A percentile compares a stretch with the other conserved stretches of the same genome.
Conservation (phyloP, 192 early-diverging fungal species). For the Backusella sp. region DNA sequence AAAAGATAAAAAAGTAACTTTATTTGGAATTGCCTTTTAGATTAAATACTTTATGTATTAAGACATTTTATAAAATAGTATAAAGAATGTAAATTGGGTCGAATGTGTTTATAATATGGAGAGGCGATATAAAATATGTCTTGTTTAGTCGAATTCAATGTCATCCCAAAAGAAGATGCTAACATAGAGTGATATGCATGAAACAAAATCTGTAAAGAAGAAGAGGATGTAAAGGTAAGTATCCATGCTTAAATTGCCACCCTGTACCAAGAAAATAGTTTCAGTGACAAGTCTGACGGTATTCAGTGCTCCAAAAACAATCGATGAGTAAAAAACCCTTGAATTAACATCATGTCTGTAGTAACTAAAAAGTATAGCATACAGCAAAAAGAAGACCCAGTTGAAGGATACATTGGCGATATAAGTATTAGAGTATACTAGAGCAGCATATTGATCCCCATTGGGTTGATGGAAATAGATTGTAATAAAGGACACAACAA, state of each 20-base stretch:
- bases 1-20: neutral
- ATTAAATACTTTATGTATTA: too few species aligned
- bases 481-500: neutral
- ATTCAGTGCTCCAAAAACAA: neutral
- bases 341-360: neutral
- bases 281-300: neutral
- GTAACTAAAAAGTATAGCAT: neutral
- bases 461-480: neutral
- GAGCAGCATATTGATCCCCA: neutral
- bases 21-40: too few species aligned
- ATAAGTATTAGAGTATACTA: neutral
- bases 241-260: neutral
- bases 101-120: neutral
- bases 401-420: neutral
- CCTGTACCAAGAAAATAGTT: neutral
- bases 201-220: neutral
- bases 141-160: neutral
- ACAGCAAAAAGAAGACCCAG: neutral
- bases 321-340: neutral
- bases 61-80: too few species aligned
- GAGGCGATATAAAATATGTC: neutral
- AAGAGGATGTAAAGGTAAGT: neutral
- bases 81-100: too few species aligned
- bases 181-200: neutral
- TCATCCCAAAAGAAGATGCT: neutral